Evolutionary conservation across 805 yeast genomes (phyloP).

Genomic region (Saccharomycopsis oosterbeekiorum): DNA sequence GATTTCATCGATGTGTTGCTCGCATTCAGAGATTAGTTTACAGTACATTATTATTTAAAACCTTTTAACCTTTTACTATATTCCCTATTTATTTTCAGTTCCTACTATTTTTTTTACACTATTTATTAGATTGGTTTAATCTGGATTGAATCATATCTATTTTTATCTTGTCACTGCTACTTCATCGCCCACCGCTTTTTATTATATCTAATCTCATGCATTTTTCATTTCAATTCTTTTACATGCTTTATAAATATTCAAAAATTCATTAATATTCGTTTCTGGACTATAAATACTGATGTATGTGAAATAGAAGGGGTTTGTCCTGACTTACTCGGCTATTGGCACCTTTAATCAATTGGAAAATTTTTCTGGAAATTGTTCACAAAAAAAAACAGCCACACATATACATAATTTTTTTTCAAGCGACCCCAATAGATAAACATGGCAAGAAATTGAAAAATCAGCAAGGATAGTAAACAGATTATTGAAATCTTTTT

Average conservation of each 20-base stretch:
- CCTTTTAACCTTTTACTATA: no score
- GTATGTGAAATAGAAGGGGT: background rate
- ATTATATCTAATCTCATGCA: no score
- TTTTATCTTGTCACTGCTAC: background rate
- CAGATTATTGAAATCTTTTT: no score
- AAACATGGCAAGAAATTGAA: no score
- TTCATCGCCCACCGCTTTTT: background rate
- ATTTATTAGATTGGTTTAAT: background rate
- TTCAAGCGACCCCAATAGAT: background rate
- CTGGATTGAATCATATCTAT: background rate
- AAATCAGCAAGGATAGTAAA: no score
- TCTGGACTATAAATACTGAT: no score
- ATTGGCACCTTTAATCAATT: no score
- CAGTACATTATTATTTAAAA: no score
- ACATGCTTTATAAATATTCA: no score
- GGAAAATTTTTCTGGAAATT: background rate
- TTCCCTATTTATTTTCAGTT: background rate
- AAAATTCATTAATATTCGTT: no score
- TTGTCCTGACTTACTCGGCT: background rate
- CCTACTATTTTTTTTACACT: background rate
- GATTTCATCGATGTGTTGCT: conserved; percentile 19
- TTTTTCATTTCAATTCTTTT: no score
- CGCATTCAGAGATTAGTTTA: conserved; percentile 17
- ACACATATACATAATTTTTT: no score
- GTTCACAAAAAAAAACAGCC: background rate